Conservation (phyloP, 441 rosid species). For the Arabidopsis hybrid region DNA sequence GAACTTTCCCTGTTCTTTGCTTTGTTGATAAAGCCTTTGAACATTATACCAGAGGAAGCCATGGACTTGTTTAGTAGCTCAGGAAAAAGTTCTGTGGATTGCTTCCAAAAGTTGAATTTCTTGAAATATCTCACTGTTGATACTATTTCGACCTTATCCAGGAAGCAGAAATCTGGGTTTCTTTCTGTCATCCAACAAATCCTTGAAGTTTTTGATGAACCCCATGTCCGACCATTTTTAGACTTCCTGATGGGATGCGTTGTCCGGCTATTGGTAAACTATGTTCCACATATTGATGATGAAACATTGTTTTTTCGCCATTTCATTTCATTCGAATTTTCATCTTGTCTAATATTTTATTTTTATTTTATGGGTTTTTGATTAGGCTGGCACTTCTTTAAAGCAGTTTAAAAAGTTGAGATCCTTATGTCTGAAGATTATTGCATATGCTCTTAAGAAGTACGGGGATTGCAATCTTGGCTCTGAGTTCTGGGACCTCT, state of each 20-base stretch:
- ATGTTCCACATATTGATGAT: conserved; percentile 52
- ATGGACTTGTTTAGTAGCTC: conserved; percentile 51
- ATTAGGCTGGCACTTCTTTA: conserved; percentile 55
- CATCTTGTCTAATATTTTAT: background rate
- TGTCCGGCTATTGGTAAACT: conserved; percentile 72
- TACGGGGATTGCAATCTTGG: conserved; percentile 84
- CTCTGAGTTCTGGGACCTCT: conserved; percentile 80
- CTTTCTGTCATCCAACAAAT: conserved; percentile 85
- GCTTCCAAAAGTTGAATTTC: conserved; percentile 53
- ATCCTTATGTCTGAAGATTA: conserved; percentile 78
- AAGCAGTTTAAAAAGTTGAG: conserved; percentile 85
- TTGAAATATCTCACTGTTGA: conserved; percentile 66
- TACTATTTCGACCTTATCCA: conserved; percentile 60
- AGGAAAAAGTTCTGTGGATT: conserved; percentile 48
- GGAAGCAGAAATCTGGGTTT: conserved; percentile 82
- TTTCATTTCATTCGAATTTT: background rate
- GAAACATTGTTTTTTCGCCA: conserved; percentile 33
- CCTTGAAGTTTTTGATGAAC: conserved; percentile 79
- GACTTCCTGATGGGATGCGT: conserved; percentile 84
- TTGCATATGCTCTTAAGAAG: conserved; percentile 73
- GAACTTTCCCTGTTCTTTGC: conserved; percentile 84
- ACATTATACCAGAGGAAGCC: conserved; percentile 53
- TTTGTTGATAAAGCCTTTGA: conserved; percentile 80
- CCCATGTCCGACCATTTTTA: conserved; percentile 74
- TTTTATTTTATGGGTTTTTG: conserved; percentile 34